These are phyloP conservation scores for Pleurotus tuoliensis DNA, from an alignment of 768 basidiomycete species.

Conservation along the genomic window DNA sequence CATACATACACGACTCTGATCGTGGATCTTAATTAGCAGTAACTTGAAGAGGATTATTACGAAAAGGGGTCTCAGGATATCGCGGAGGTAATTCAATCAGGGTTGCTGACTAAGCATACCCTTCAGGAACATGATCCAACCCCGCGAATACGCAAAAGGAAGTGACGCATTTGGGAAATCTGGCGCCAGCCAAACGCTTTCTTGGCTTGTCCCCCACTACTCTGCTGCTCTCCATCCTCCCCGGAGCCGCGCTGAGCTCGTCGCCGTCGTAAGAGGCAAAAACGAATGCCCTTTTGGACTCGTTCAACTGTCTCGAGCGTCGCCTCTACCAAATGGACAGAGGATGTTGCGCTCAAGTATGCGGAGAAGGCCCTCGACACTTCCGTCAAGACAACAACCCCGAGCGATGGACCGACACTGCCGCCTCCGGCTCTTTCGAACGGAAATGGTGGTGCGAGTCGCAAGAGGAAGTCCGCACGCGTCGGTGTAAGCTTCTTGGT, in stretches of 20 bases:
- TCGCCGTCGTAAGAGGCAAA: slow-evolving; percentile 4
- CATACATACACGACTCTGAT: no score
- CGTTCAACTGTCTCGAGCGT: not conserved
- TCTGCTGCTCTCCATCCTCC: not conserved
- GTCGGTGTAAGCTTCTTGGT: slow-evolving; percentile 30
- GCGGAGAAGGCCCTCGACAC: slow-evolving; percentile 11
- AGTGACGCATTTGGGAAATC: slow-evolving; percentile 4
- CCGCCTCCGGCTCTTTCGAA: slow-evolving; percentile 41
- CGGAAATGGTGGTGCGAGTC: slow-evolving; percentile 14
- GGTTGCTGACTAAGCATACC: not conserved
- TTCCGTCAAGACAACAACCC: slow-evolving; percentile 13
- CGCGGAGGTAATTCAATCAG: slow-evolving; percentile 5
- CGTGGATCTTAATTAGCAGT: no score
- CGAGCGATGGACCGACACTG: slow-evolving; percentile 19
- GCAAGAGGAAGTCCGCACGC: slow-evolving; percentile 32
- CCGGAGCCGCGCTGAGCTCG: slow-evolving; percentile 10
- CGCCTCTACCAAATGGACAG: slow-evolving; percentile 10
- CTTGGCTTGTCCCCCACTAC: slow-evolving; percentile 10
- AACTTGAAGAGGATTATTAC: not conserved
- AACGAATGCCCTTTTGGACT: slow-evolving; percentile 9
- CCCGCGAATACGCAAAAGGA: slow-evolving; percentile 7
- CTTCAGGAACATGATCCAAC: slow-evolving; percentile 2
- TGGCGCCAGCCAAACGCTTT: slow-evolving; percentile 13
- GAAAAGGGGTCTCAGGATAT: not conserved
- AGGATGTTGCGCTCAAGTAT: slow-evolving; percentile 6